Conservation (phyloP, 495 filamentous ascomycete genomes). For the Aspergillus sparsus region DNA sequence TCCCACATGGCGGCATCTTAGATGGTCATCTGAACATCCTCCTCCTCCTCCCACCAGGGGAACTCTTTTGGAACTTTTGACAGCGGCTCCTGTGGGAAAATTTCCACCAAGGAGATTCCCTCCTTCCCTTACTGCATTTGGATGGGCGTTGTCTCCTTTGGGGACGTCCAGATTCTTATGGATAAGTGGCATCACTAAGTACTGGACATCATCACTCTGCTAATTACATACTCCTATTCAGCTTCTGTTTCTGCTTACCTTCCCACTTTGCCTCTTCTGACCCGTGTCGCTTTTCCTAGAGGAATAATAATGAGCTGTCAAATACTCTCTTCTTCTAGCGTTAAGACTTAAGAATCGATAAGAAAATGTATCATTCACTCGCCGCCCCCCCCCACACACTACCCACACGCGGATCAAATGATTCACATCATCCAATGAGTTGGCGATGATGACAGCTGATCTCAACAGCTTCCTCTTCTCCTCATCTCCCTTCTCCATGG, state of each 20-base stretch:
- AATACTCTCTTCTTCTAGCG: not conserved
- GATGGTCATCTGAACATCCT: conserved; percentile 16
- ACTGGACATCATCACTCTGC: no score
- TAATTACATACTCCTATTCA: no score
- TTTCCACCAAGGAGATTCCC: not conserved
- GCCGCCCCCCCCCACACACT: not conserved
- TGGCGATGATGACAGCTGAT: not conserved
- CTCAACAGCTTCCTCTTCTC: not conserved
- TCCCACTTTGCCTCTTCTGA: no score
- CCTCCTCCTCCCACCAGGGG: no score
- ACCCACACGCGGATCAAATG: not conserved
- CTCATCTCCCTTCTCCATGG: not conserved
- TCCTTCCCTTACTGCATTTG: not conserved
- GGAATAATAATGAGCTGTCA: conserved; percentile 22
- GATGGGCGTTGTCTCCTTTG: not conserved
- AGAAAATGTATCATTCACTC: no score
- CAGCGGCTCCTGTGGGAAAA: not conserved
- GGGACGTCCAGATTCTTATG: not conserved
- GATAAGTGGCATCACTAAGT: no score
- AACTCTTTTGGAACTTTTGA: not conserved
- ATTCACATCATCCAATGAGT: conserved; percentile 5
- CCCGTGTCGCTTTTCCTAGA: not conserved
- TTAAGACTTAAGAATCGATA: no score
- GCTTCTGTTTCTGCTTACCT: not conserved
- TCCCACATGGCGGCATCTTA: conserved; percentile 18